Percentiles rank a stretch among this genome's conserved stretches.
These are phyloP conservation scores for Chenopodium berlandieri DNA, from an alignment of 148 eudicot species.

Conservation along the genomic window DNA sequence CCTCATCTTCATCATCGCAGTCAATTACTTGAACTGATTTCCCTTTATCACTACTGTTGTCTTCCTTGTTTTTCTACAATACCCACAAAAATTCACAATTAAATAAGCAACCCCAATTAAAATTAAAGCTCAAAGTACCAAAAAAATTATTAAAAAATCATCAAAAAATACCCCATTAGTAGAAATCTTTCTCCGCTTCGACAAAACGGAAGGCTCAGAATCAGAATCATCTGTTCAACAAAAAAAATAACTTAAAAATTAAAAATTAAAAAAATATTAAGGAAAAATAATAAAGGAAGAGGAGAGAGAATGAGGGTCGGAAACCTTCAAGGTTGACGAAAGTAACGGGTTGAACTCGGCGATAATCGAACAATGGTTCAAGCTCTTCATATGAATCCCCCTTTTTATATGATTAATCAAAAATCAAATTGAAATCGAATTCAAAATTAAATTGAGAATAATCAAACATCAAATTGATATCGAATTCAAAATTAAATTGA, in stretches of 20 bases:
- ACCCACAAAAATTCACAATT: neutral
- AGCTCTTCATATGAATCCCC: constrained; percentile 61
- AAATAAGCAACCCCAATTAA: neutral
- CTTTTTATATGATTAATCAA: constrained; percentile 14
- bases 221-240: constrained; percentile 53
- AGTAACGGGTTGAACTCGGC: constrained; percentile 66
- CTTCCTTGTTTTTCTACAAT: constrained; percentile 23
- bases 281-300: neutral
- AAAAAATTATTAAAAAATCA: neutral
- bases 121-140: neutral
- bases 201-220: constrained; percentile 35
- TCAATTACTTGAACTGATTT: constrained; percentile 33
- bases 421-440: neutral
- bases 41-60: constrained; percentile 3
- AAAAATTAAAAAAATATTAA: constrained; percentile 2
- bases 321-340: constrained; percentile 54
- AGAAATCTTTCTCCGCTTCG: constrained; percentile 52
- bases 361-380: constrained; percentile 86
- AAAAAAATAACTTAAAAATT: neutral
- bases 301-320: neutral
- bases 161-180: constrained; percentile 25
- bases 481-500: too few relatives aligned
- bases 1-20: constrained; percentile 43
- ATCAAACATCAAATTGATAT: neutral
- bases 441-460: neutral